A percentile compares a stretch with the other conserved stretches of the same genome.
phyloP scores from a whole-genome alignment of 2,329 filamentous ascomycete species.

The Sporothrix euskadiensis region DNA sequence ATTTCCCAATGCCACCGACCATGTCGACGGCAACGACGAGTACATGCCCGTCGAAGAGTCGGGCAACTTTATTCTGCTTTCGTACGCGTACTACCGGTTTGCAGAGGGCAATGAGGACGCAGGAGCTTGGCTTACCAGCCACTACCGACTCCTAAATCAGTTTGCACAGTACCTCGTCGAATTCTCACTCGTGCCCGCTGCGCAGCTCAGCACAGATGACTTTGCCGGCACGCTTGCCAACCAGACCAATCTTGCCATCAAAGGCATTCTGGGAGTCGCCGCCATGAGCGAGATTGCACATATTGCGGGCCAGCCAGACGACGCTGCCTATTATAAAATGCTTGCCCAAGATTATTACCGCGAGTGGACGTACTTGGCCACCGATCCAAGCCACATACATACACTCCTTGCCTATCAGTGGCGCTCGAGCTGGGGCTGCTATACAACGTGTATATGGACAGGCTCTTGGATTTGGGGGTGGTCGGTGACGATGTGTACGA shows the following conservation, averaged over 20 bases:
- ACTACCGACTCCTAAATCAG: conserved; percentile 66
- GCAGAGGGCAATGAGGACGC: conserved; percentile 39
- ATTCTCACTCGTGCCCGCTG: conserved; percentile 65
- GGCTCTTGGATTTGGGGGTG: conserved; percentile 64
- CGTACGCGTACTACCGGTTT: conserved; percentile 56
- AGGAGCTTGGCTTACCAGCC: conserved; percentile 57
- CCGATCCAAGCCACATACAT: conserved; percentile 62
- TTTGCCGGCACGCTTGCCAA: conserved; percentile 73
- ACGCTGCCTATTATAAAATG: conserved; percentile 1
- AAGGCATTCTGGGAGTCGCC: conserved; percentile 77
- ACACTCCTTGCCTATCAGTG: conserved; percentile 73
- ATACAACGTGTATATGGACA: conserved; percentile 59
- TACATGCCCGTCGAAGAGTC: conserved; percentile 77
- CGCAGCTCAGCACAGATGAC: conserved; percentile 73
- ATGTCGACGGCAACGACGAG: conserved; percentile 67
- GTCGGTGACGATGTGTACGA: conserved; percentile 48
- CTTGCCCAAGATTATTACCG: conserved; percentile 22
- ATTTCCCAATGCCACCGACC: conserved; percentile 76
- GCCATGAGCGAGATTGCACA: conserved; percentile 62
- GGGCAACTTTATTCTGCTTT: conserved; percentile 75
- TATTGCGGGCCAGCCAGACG: conserved; percentile 56
- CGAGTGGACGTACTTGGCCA: conserved; percentile 44
- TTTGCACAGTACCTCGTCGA: conserved; percentile 72
- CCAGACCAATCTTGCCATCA: conserved; percentile 73
- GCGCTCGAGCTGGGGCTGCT: conserved; percentile 73